A percentile compares a stretch with the other conserved stretches of the same genome.
Conservation (phyloP, 1,139 yeast species). For the Lodderomyces elongisporus region DNA sequence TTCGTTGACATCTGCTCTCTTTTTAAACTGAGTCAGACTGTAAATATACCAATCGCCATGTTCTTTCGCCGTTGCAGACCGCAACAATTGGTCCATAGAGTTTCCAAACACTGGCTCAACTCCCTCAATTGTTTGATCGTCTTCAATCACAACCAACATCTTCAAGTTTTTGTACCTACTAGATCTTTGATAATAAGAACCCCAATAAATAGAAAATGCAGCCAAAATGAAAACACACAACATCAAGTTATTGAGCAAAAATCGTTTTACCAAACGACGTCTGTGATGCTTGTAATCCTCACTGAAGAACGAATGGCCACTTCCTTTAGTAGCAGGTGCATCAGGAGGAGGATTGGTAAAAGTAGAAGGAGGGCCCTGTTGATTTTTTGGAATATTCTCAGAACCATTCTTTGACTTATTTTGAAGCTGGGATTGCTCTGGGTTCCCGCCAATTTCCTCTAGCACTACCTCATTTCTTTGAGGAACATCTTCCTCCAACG, state of each 20-base stretch:
- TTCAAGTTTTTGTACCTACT: constrained; percentile 27
- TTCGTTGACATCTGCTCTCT: constrained; percentile 26
- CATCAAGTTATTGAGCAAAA: constrained; percentile 16
- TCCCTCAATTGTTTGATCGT: constrained; percentile 23
- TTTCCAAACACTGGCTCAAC: constrained; percentile 31
- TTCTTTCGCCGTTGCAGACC: constrained; percentile 15
- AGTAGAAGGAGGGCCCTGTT: too few relatives aligned
- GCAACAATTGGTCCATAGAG: constrained; percentile 12
- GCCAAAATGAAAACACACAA: constrained; percentile 29
- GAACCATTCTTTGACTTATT: too few relatives aligned
- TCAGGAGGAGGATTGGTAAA: too few relatives aligned
- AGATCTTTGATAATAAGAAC: constrained; percentile 31
- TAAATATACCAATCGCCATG: constrained; percentile 43
- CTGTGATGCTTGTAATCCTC: constrained; percentile 18
- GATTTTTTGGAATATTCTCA: background rate
- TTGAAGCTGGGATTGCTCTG: too few relatives aligned
- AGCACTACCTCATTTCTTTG: too few relatives aligned
- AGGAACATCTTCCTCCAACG: too few relatives aligned
- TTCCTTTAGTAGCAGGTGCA: constrained; percentile 1
- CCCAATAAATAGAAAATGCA: constrained; percentile 40
- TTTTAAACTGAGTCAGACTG: constrained; percentile 23
- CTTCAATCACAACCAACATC: constrained; percentile 40
- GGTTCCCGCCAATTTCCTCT: too few relatives aligned
- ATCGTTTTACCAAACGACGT: constrained; percentile 14
- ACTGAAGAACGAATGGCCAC: constrained; percentile 4